Base-by-base conservation (phyloP, 73 alveolate genomes). In the Paramecium primaurelia region DNA sequence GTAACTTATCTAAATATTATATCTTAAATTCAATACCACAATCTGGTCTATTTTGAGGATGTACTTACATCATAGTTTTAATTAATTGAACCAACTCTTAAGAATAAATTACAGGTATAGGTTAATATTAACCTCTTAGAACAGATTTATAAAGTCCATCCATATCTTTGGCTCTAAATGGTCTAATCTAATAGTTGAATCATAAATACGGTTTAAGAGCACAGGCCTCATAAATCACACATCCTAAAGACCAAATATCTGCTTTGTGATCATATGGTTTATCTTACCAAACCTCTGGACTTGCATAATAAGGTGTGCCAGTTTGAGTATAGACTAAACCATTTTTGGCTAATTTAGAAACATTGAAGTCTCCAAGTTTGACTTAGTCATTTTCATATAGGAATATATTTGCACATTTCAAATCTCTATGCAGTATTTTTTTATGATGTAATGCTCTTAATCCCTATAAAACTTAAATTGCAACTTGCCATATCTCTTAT, bases 181-280 rank as follows among this genome's bases (percentile, higher is more conserved):
- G 98, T 45, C 91, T 80, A 45, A 40, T 20, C 49, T 45, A 25
- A 49, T 80, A 80, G 69, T 18, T 18, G 69, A 2, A 44, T 25
- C 16, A 45, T 45, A 34, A 6, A 14, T 80, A 80, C 91, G 94
- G 98, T 94, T 60, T 95, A 32, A 44, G 86, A 83, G 93, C 95
- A 59, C 93, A 96, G 22, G 86, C 93, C 37, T 93, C 99, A 95
- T 96, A 96, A 9, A 96, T 84, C 38, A 96, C 99, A 86, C 99
- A 97, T 4, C 99, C 99, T 32, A 97, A 95, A 2, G 97, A 91
- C 99, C 99, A 97, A 4, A 97, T 92, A 75, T 97, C 99, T 85
- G 98, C 93, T 51, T 97, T 96, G 12, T 93, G 94, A 90, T 96
- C 98, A 75, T 97, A 97, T 9, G 99, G 99, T 59, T 92, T 34